Evolutionary conservation across 441 rosid genomes (phyloP), one percentile per base, ranked within the genome.

Genomic region (Theobroma grandiflorum): DNA sequence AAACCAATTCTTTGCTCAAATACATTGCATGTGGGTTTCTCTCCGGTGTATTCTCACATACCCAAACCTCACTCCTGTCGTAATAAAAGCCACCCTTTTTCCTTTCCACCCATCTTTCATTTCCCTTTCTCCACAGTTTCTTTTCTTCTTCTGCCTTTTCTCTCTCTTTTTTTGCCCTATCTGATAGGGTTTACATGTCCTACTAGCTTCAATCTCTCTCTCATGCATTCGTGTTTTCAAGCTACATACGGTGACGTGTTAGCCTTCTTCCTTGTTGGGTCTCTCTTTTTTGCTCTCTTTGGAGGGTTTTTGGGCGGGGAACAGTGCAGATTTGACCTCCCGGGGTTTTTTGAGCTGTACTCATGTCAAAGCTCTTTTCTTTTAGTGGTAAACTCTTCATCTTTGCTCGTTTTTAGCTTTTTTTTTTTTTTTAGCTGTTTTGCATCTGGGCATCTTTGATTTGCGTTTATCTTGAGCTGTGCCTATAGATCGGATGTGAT

Each of bases 221-320:
- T 89, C 90, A 93, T 93, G 97, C 90, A 85, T 75, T 53, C 89
- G 15, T 37, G 83, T 82, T 78, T 74, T 82, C 80, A 55, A 69
- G 74, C 38, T 55, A 35, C 74, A 42, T 49, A 75, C 79, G 9
- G 14, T 78, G 76, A 83, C 43, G 80, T 81, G 78, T 38, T 79
- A 0, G 72, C 70, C 73, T 16, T 85, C 18, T 6, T 87, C 78
- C 53, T 89, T 50, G 77, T 77, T 33, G 75, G 74, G 62, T 85
- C 84, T 83, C 80, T 90, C 79, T 20, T 94, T 94, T 93, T 93
- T 88, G 85, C 97, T 90, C 90, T 88, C 94, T 87, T 86, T 84
- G 89, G 97, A 84, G 90, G 88, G 89, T 90, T 95, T 87, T 82
- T 83, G 83, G 89, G 85, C 74, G 82, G 35, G 75, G 20, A 71